Conservation (phyloP, 1,139 yeast genomes). For the Kurtzmaniella quercitrusa region DNA sequence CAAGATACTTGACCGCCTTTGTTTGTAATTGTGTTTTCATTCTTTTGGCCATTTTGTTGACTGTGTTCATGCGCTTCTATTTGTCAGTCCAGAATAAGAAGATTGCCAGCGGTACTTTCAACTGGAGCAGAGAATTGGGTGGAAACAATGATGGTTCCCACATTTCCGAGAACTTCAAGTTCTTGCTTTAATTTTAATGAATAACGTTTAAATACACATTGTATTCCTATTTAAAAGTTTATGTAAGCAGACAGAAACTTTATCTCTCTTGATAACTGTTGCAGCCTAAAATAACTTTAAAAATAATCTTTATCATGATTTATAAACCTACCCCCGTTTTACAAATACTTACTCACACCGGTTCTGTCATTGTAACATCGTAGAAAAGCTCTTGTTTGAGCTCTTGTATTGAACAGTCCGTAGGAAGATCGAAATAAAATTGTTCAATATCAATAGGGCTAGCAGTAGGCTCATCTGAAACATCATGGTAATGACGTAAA, state of each 20-base stretch:
- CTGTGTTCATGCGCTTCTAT: constrained; percentile 37
- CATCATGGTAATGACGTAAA: constrained; percentile 73
- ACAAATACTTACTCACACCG: no score
- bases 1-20: constrained; percentile 44
- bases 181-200: constrained; percentile 18
- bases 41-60: constrained; percentile 35
- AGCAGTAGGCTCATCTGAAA: constrained; percentile 78
- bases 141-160: constrained; percentile 42
- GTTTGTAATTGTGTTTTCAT: constrained; percentile 48
- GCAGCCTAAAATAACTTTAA: no score
- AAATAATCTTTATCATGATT: no score
- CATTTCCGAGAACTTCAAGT: constrained; percentile 43
- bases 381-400: not conserved
- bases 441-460: constrained; percentile 70
- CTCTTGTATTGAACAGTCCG: not conserved
- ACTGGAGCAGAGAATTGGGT: constrained; percentile 51
- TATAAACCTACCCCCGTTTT: no score
- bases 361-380: not conserved
- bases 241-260: no score
- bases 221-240: no score
- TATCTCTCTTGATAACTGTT: no score
- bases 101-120: constrained; percentile 44
- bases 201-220: no score
- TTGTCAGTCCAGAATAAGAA: constrained; percentile 36
- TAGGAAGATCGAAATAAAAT: constrained; percentile 63